Percentiles rank a stretch among this genome's conserved stretches.
Conservation (phyloP, 1,284 basidiomycete species). For the Cystobasidiaceae sp. region DNA sequence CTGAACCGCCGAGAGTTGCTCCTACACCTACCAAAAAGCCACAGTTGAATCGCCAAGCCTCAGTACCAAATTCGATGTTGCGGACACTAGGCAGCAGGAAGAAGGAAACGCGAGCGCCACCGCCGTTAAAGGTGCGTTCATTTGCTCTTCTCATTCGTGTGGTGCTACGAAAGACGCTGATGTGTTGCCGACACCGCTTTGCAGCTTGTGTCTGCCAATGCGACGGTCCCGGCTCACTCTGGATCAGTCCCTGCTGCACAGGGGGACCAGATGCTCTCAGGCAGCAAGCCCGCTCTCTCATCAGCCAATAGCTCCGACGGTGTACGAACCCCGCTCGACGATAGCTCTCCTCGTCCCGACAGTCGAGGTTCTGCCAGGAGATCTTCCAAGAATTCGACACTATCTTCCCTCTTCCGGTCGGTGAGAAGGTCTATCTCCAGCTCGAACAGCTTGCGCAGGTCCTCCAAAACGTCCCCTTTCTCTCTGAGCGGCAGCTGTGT, state of each 20-base stretch:
- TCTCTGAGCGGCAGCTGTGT: no score
- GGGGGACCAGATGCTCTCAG: no score
- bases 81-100: conserved; percentile 6
- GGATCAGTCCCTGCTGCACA: conserved; percentile 3
- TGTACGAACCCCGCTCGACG: neutral
- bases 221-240: neutral
- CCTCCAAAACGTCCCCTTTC: neutral
- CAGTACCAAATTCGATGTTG: conserved; percentile 21
- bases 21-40: neutral
- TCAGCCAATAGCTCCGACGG: no score
- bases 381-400: neutral
- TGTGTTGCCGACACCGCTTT: neutral
- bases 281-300: no score
- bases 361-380: neutral
- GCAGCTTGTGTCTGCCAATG: conserved; percentile 4
- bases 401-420: conserved; percentile 6
- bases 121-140: neutral
- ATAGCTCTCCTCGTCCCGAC: neutral
- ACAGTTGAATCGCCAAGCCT: neutral
- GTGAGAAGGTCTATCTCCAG: conserved; percentile 10
- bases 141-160: neutral
- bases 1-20: neutral
- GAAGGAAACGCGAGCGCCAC: neutral
- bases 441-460: neutral
- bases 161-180: no score